phyloP scores from a whole-genome alignment of 2,329 filamentous ascomycete species.

The Aspergillus ibericus region DNA sequence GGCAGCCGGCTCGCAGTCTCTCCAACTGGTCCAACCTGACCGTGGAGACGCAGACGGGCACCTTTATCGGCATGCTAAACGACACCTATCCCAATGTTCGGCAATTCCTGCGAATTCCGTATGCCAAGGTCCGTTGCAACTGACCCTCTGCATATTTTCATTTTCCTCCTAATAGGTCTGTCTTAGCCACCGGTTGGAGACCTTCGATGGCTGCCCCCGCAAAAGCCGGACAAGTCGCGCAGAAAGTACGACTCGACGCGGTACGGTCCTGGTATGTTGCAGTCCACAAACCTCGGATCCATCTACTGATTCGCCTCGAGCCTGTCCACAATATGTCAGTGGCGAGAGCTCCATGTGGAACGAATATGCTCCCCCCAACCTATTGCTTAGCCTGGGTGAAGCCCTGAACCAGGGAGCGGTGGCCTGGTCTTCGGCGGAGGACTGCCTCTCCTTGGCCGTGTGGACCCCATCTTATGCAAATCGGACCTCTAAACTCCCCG shows the following conservation, averaged over 20 bases:
- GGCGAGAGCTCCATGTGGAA: not conserved
- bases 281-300: not conserved
- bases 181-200: not conserved
- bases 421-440: slow-evolving; percentile 35
- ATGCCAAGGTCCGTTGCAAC: slow-evolving; percentile 25
- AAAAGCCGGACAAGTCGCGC: slow-evolving; percentile 11
- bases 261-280: not conserved
- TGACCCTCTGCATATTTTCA: too few species aligned
- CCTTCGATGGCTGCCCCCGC: slow-evolving; percentile 31
- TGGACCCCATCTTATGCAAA: slow-evolving; percentile 40
- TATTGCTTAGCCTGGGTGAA: slow-evolving; percentile 16
- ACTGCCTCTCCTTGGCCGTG: slow-evolving; percentile 46
- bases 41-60: slow-evolving; percentile 11
- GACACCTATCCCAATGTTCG: slow-evolving; percentile 37
- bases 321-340: slow-evolving; percentile 29
- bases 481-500: slow-evolving; percentile 19
- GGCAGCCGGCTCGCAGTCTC: slow-evolving; percentile 15
- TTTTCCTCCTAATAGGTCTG: not conserved
- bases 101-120: slow-evolving; percentile 42
- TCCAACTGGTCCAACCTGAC: slow-evolving; percentile 22
- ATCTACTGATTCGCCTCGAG: not conserved
- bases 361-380: not conserved
- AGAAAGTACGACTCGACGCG: slow-evolving; percentile 23
- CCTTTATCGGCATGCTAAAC: slow-evolving; percentile 34
- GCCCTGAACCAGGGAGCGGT: slow-evolving; percentile 13